Conservation (phyloP, 2,329 filamentous ascomycete genomes). For the Didymella exigua region DNA sequence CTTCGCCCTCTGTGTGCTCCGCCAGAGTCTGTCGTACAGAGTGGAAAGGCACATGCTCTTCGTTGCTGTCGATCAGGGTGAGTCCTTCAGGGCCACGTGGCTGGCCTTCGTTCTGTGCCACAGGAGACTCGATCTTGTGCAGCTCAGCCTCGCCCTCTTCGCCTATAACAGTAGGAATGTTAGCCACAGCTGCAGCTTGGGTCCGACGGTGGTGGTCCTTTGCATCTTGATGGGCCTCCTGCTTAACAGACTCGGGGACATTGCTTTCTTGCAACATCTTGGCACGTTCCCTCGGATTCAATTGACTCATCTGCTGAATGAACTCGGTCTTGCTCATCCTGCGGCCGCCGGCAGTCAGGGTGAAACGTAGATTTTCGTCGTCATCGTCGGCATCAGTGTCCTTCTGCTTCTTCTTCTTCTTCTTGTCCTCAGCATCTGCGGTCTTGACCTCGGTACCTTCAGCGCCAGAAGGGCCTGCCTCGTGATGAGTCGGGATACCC, state of each 20-base stretch:
- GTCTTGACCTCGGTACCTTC: constrained; percentile 18
- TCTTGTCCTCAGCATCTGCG: constrained; percentile 12
- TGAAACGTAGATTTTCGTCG: constrained; percentile 77
- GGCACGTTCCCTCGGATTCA: constrained; percentile 69
- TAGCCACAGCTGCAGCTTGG: constrained; percentile 34
- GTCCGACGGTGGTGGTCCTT: constrained; percentile 44
- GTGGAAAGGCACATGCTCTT: constrained; percentile 56
- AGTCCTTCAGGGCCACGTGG: constrained; percentile 47
- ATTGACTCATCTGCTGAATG: constrained; percentile 72
- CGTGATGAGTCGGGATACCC: constrained; percentile 43
- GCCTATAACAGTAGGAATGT: constrained; percentile 40
- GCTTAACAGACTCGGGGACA: constrained; percentile 55
- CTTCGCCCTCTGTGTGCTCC: constrained; percentile 28
- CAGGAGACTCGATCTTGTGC: constrained; percentile 38
- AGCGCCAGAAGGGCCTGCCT: constrained; percentile 32
- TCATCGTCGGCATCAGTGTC: constrained; percentile 68
- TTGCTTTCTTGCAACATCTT: constrained; percentile 56
- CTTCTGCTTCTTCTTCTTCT: constrained; percentile 38
- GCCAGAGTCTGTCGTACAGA: constrained; percentile 48
- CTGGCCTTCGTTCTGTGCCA: constrained; percentile 31
- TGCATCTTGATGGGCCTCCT: constrained; percentile 52
- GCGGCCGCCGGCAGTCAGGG: constrained; percentile 71
- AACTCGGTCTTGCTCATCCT: constrained; percentile 84
- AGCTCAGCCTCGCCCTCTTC: constrained; percentile 43
- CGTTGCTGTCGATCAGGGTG: constrained; percentile 53